A percentile compares a stretch with the other conserved stretches of the same genome.
phyloP scores from a whole-genome alignment of 2,329 filamentous ascomycete species.

The Drechslerella coelobrocha region DNA sequence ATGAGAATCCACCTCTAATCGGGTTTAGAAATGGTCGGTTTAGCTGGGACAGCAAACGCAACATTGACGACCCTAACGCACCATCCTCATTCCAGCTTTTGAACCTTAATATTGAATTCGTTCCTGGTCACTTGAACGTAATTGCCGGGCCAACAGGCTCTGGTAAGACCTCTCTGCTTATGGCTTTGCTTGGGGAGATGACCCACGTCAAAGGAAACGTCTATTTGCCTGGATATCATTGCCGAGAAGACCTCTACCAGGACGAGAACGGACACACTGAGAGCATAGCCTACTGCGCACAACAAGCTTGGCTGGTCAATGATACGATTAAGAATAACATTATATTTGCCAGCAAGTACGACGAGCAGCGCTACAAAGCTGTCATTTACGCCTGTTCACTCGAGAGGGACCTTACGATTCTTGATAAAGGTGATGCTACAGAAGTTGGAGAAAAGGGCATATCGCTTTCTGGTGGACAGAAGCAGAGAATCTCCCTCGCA shows the following conservation, averaged over 20 bases:
- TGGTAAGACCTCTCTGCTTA: conserved; percentile 92
- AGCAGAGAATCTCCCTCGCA: conserved; percentile 96
- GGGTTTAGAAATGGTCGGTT: conserved; percentile 85
- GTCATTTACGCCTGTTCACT: conserved; percentile 91
- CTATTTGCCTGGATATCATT: conserved; percentile 81
- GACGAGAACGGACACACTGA: conserved; percentile 88
- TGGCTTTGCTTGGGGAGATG: conserved; percentile 98
- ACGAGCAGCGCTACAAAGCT: conserved; percentile 81
- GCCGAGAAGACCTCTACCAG: conserved; percentile 80
- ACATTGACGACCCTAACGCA: conserved; percentile 63
- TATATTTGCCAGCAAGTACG: conserved; percentile 79
- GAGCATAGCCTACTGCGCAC: conserved; percentile 93
- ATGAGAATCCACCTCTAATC: conserved; percentile 75
- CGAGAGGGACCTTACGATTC: conserved; percentile 87
- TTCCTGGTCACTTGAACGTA: conserved; percentile 85
- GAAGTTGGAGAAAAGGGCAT: conserved; percentile 97
- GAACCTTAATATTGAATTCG: conserved; percentile 81
- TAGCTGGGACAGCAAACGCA: conserved; percentile 76
- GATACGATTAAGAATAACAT: conserved; percentile 97
- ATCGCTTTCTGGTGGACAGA: conserved; percentile 93
- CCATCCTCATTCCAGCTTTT: conserved; percentile 77
- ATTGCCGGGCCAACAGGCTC: conserved; percentile 92
- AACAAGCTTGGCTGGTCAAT: conserved; percentile 96
- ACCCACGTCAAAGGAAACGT: conserved; percentile 80
- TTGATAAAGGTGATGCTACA: conserved; percentile 90